Evolutionary conservation across 2,329 filamentous ascomycete species (phyloP).

Genomic region (Paecilomyces formosus): DNA sequence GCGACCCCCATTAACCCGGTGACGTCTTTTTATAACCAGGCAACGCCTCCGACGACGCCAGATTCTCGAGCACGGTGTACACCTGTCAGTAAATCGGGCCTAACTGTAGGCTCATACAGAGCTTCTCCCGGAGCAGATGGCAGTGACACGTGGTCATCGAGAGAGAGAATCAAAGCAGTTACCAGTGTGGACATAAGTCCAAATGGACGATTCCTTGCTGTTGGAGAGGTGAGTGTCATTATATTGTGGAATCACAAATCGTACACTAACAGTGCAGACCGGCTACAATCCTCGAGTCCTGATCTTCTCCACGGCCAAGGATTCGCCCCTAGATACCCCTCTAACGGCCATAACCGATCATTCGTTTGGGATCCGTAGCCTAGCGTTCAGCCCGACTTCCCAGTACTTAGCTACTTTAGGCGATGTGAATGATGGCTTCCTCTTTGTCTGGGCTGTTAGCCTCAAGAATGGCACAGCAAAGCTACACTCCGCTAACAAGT

Average conservation of each 20-base stretch:
- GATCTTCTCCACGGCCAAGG: slow-evolving; percentile 72
- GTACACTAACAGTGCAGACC: slow-evolving; percentile 44
- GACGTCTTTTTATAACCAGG: slow-evolving; percentile 46
- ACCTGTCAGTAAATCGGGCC: slow-evolving; percentile 41
- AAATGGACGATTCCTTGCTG: slow-evolving; percentile 79
- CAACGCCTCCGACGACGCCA: slow-evolving; percentile 50
- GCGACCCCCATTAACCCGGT: slow-evolving; percentile 59
- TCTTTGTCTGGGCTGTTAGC: slow-evolving; percentile 86
- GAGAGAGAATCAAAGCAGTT: slow-evolving; percentile 88
- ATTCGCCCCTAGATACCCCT: slow-evolving; percentile 71
- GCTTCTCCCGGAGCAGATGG: slow-evolving; percentile 45
- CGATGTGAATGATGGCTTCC: slow-evolving; percentile 81
- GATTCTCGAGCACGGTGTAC: slow-evolving; percentile 53
- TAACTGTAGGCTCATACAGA: slow-evolving; percentile 33
- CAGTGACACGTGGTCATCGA: slow-evolving; percentile 74
- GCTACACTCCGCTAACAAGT: slow-evolving; percentile 82
- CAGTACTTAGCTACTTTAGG: slow-evolving; percentile 83
- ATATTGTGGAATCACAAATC: not conserved
- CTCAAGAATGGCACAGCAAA: slow-evolving; percentile 71
- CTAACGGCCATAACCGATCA: slow-evolving; percentile 84
- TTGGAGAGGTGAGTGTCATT: slow-evolving; percentile 61
- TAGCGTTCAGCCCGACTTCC: slow-evolving; percentile 84
- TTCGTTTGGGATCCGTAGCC: slow-evolving; percentile 75
- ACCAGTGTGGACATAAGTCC: slow-evolving; percentile 84
- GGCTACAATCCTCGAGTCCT: slow-evolving; percentile 88